Evolutionary conservation across 2,329 filamentous ascomycete species (phyloP).

Genomic region (Xylaria sp.): DNA sequence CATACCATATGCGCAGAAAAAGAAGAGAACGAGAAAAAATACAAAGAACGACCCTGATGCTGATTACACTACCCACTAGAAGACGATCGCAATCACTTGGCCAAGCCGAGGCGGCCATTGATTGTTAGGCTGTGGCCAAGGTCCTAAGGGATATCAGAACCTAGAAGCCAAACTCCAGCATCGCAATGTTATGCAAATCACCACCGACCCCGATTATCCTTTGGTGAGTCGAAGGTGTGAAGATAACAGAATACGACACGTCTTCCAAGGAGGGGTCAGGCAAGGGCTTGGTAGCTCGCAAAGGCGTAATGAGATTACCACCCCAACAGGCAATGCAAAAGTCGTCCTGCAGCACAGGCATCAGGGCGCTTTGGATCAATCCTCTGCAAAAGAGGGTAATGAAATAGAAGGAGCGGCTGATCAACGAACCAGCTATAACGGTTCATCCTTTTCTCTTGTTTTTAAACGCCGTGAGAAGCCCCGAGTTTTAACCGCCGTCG

Average conservation of each 20-base stretch:
- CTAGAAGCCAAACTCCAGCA: neutral
- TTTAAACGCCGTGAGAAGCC: constrained; percentile 49
- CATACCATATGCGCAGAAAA: constrained; percentile 5
- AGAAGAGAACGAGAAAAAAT: neutral
- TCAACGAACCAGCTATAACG: constrained; percentile 30
- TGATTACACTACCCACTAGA: no score
- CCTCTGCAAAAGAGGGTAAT: constrained; percentile 32
- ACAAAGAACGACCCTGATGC: no score
- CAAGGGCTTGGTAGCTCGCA: neutral
- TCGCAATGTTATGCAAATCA: no score
- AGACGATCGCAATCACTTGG: neutral
- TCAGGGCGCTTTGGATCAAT: constrained; percentile 19
- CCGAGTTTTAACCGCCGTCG: constrained; percentile 49
- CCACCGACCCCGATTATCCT: no score
- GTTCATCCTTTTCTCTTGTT: constrained; percentile 39
- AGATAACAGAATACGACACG: neutral
- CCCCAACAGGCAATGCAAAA: neutral
- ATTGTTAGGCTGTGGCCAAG: neutral
- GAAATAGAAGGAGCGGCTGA: constrained; percentile 37
- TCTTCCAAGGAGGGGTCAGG: neutral
- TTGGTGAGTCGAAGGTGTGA: neutral
- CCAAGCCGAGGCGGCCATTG: neutral
- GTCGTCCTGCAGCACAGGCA: neutral
- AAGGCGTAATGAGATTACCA: neutral
- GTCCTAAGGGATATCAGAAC: neutral